Conservation (phyloP, 305 asterid species). For the Fraxinus xanthoxyloides region DNA sequence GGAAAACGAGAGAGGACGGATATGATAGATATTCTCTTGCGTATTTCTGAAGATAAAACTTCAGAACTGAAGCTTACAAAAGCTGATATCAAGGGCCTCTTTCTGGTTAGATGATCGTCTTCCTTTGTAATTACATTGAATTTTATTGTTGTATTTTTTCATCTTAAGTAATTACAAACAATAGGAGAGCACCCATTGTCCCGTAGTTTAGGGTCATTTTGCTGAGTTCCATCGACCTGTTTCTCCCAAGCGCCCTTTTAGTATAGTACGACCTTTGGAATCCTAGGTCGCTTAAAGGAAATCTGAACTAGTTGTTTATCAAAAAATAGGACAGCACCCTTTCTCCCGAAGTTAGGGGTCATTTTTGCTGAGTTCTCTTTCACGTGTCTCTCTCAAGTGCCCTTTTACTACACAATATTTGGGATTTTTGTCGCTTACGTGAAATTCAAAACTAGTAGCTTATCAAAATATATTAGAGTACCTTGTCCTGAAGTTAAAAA, state of each 20-base stretch:
- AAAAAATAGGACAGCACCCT: not conserved
- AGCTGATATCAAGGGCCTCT: constrained; percentile 18
- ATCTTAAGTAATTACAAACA: too few relatives aligned
- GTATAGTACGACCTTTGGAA: not conserved
- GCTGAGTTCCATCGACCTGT: not conserved
- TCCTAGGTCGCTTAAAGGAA: not conserved
- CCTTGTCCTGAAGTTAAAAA: too few relatives aligned
- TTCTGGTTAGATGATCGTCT: not conserved
- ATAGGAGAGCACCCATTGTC: too few relatives aligned
- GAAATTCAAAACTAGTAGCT: not conserved
- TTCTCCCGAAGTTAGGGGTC: not conserved
- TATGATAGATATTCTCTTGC: constrained; percentile 16
- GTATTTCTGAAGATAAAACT: not conserved
- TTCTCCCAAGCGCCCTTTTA: not conserved
- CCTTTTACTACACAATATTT: not conserved
- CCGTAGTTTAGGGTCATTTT: too few relatives aligned
- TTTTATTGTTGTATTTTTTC: not conserved
- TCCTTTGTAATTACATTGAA: not conserved
- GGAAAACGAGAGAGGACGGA: constrained; percentile 2
- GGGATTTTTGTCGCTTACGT: not conserved
- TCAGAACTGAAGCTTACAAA: constrained; percentile 18
- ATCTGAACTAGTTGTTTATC: not conserved
- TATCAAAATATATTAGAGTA: too few relatives aligned
- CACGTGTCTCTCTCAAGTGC: not conserved
- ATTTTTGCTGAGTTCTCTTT: not conserved